Conservation (phyloP, 2,329 filamentous ascomycete genomes). For the Pseudogymnoascus sp. region DNA sequence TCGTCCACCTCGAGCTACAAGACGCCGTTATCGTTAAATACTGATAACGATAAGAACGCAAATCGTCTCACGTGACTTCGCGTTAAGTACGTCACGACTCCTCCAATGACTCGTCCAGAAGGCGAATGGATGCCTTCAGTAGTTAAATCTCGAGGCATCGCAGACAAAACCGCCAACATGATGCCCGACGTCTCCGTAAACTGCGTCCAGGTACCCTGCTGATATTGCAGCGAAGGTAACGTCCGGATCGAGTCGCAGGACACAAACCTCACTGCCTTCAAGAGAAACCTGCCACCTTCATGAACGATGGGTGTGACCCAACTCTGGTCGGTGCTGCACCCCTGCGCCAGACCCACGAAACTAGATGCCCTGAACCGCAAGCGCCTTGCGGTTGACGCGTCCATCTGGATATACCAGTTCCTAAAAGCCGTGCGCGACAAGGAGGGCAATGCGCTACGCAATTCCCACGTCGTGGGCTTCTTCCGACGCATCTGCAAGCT, state of each 20-base stretch:
- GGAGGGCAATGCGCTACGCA: constrained; percentile 91
- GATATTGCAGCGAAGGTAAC: background rate
- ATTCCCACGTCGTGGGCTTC: constrained; percentile 94
- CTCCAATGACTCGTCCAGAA: constrained; percentile 9
- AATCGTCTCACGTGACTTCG: background rate
- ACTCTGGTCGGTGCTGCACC: constrained; percentile 92
- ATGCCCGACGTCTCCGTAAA: background rate
- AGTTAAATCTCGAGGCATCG: background rate
- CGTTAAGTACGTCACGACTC: constrained; percentile 5
- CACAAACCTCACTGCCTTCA: background rate
- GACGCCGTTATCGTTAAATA: background rate
- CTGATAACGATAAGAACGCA: background rate
- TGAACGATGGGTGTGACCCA: constrained; percentile 86
- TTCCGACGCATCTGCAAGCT: constrained; percentile 97
- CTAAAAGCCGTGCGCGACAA: constrained; percentile 98
- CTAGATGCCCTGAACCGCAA: constrained; percentile 94
- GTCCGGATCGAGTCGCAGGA: background rate
- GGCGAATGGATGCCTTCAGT: constrained; percentile 4
- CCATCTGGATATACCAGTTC: constrained; percentile 99
- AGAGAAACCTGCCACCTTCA: background rate
- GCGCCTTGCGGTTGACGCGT: constrained; percentile 92
- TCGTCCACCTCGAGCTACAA: background rate
- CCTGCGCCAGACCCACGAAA: constrained; percentile 90
- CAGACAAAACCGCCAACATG: background rate
- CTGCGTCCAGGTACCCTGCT: background rate